Base-by-base conservation (phyloP, 495 filamentous ascomycete species). In the Hypoxylon intermedium region DNA sequence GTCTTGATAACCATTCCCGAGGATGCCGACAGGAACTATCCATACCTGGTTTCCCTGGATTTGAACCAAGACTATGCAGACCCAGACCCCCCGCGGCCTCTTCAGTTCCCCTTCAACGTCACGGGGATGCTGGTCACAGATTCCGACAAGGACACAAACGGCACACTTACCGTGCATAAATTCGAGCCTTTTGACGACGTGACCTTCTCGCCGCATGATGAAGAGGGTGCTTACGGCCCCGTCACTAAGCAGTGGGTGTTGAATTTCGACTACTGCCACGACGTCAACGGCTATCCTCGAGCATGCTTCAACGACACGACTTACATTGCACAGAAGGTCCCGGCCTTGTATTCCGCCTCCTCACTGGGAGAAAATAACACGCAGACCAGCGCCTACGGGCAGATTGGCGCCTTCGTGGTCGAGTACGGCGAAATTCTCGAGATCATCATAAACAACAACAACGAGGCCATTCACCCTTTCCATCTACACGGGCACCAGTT, bases 361-460 rank as follows among this genome's bases (percentile, higher is more conserved):
- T 85, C 87, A 0, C 77, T 87, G 2, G 88, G 87, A 5, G 58
- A 78, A 0, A 65, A 77, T 20, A 85, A 88, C 54, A 85, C 80
- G 1, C 75, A 95, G 58, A 71, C 85, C 0, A 56, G 54, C 1
- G 78, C 94, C 42, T 96, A 96, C 68, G 91, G 91, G n/a, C 83
- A 86, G 66, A 85, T 89, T 26, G 83, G 89, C 64, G 75, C 88
- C 0, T 81, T 85, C 67, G 72, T 93, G 12, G 75, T 92, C 5
- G 73, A 82, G 0, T 82, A 88, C 44, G 77, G 78, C 36, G 77
- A 92, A 2, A 73, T 91, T 1, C 81, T 96, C 20, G 87, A 96
- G 53, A 87, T 96, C 24, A 76, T 94, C 7, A 57, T 96, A 21
- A 94, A 95, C 78, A 96, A 94, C 70, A 64, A 79, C 9, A 89